A percentile compares a stretch with the other conserved stretches of the same genome.
Evolutionary conservation across 176 grass and related monocot genomes (phyloP).

Genomic region (Phragmites australis): DNA sequence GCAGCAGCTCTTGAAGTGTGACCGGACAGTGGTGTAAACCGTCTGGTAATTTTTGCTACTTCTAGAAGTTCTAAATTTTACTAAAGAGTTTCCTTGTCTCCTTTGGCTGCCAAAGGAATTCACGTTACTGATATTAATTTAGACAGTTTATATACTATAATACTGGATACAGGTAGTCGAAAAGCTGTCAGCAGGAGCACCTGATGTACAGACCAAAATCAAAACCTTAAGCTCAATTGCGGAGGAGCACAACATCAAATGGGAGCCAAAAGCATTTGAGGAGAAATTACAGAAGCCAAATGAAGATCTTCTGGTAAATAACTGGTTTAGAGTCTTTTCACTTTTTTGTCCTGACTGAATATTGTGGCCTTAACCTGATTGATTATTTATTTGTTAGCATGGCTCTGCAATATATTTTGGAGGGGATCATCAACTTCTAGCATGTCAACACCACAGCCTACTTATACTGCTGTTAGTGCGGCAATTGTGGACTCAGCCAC

Average conservation of each 20-base stretch:
- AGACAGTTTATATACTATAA: neutral
- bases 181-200: slow-evolving; percentile 87
- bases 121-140: neutral
- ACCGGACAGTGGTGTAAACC: slow-evolving; percentile 77
- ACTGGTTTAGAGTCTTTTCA: slow-evolving; percentile 9
- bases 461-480: slow-evolving; percentile 21
- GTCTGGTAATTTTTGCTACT: slow-evolving; percentile 55
- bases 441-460: slow-evolving; percentile 39
- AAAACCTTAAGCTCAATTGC: slow-evolving; percentile 83
- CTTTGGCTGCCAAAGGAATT: neutral
- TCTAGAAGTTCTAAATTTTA: slow-evolving; percentile 11
- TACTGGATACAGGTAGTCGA: slow-evolving; percentile 66
- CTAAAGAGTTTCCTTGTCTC: neutral
- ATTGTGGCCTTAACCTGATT: slow-evolving; percentile 34
- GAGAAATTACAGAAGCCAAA: slow-evolving; percentile 67
- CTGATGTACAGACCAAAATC: slow-evolving; percentile 76
- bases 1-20: slow-evolving; percentile 86
- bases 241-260: slow-evolving; percentile 82
- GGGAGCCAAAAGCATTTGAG: slow-evolving; percentile 86
- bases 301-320: slow-evolving; percentile 71
- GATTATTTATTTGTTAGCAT: slow-evolving; percentile 50
- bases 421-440: slow-evolving; percentile 48
- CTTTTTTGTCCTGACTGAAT: neutral
- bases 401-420: slow-evolving; percentile 58
- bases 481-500: slow-evolving; percentile 28